These are phyloP conservation scores for Trichomonas vaginalis DNA, from an alignment of 208 protist genomes.

Conservation along the genomic window DNA sequence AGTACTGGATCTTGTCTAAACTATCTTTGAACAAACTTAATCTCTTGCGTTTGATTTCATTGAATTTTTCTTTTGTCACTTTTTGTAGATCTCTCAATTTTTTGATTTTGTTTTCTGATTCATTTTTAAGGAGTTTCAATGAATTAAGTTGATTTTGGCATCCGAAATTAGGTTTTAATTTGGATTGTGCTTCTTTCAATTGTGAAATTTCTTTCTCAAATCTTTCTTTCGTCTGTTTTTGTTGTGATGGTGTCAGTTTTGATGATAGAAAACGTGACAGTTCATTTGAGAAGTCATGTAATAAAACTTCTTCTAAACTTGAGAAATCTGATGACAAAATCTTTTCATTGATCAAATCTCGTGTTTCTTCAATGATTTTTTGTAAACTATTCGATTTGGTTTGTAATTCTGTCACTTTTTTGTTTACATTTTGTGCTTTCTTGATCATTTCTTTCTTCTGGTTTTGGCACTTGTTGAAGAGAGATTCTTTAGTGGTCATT, in stretches of 20 bases:
- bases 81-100: not conserved
- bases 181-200: not conserved
- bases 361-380: no score
- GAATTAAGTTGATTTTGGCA: not conserved
- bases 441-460: not conserved
- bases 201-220: not conserved
- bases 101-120: not conserved
- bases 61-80: not conserved
- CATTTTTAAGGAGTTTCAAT: not conserved
- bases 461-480: not conserved
- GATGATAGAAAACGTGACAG: not conserved
- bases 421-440: no score
- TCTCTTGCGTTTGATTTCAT: not conserved
- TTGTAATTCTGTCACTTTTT: no score
- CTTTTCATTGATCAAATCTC: no score
- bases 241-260: not conserved
- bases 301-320: no score
- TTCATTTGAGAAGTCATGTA: no score
- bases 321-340: no score
- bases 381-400: no score
- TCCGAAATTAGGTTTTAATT: not conserved
- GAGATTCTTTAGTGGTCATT: not conserved
- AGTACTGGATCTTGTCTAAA: not conserved
- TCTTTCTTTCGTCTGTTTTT: not conserved
- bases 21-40: not conserved